Evolutionary conservation across 805 yeast genomes (phyloP).

Genomic region (Ogataea ramenticola): DNA sequence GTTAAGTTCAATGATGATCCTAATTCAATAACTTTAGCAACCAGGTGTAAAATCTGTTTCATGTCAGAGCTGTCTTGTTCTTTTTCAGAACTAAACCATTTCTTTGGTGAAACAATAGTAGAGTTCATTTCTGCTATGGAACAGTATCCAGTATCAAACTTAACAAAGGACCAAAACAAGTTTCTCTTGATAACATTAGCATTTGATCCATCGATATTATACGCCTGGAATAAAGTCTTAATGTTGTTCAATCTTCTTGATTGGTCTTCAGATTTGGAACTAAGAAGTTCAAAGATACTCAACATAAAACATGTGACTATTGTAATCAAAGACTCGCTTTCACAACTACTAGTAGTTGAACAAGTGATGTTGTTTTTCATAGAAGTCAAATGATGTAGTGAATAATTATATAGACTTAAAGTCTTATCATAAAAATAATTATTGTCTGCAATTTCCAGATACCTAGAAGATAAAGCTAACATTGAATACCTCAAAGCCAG

Average conservation of each 20-base stretch:
- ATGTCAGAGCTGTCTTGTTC: too few species aligned
- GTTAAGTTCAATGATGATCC: constrained; percentile 14
- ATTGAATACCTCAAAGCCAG: constrained; percentile 19
- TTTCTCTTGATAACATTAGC: constrained; percentile 28
- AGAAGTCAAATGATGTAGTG: constrained; percentile 26
- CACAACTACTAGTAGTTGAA: constrained; percentile 18
- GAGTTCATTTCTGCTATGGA: constrained; percentile 28
- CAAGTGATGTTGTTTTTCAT: constrained; percentile 11
- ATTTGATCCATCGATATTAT: constrained; percentile 31
- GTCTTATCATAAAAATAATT: constrained; percentile 20
- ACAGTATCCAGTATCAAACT: constrained; percentile 30
- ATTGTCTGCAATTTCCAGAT: constrained; percentile 15
- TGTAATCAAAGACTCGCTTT: constrained; percentile 4
- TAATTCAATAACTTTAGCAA: constrained; percentile 28
- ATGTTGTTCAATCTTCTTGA: constrained; percentile 32
- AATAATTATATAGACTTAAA: constrained; percentile 20
- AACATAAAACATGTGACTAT: constrained; percentile 33
- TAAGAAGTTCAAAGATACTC: constrained; percentile 36
- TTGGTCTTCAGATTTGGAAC: constrained; percentile 31
- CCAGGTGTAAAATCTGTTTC: constrained; percentile 11
- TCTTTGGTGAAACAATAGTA: constrained; percentile 17
- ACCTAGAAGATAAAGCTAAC: constrained; percentile 23
- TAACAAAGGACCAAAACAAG: constrained; percentile 37
- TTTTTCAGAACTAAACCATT: too few species aligned
- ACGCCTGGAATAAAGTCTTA: constrained; percentile 29